These are phyloP conservation scores for Pseudocercospora musae DNA, from an alignment of 2,329 filamentous ascomycete genomes.

Conservation along the genomic window DNA sequence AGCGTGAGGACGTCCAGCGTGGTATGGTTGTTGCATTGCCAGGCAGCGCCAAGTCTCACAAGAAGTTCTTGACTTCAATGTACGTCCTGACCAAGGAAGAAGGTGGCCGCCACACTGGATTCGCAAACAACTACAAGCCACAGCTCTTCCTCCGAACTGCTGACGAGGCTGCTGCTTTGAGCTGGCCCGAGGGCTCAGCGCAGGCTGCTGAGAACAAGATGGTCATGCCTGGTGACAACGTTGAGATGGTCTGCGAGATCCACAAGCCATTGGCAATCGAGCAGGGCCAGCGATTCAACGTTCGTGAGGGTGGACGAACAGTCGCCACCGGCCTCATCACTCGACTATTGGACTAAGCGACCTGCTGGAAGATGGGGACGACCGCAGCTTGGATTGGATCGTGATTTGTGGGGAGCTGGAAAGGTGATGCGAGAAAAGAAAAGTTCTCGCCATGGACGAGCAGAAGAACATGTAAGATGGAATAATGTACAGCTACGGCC, in stretches of 20 bases:
- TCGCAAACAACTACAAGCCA: constrained; percentile 93
- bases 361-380: neutral
- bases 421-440: neutral
- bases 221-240: constrained; percentile 98
- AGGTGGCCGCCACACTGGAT: constrained; percentile 93
- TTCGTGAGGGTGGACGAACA: constrained; percentile 85
- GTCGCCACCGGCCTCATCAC: constrained; percentile 43
- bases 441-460: neutral
- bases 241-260: constrained; percentile 91
- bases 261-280: constrained; percentile 84
- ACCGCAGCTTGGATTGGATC: neutral
- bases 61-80: constrained; percentile 90
- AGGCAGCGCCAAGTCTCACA: constrained; percentile 78
- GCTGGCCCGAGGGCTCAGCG: constrained; percentile 80
- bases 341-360: constrained; percentile 36
- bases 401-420: neutral
- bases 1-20: constrained; percentile 88
- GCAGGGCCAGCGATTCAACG: constrained; percentile 92
- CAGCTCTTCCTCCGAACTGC: constrained; percentile 95
- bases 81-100: constrained; percentile 98
- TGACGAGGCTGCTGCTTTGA: constrained; percentile 69
- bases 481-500: constrained; percentile 18
- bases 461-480: constrained; percentile 10
- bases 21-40: constrained; percentile 92
- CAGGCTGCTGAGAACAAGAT: constrained; percentile 66